A percentile compares a stretch with the other conserved stretches of the same genome.
These are phyloP conservation scores for Pythium rishiriense DNA, from an alignment of 352 stramenopile genomes.

Conservation along the genomic window DNA sequence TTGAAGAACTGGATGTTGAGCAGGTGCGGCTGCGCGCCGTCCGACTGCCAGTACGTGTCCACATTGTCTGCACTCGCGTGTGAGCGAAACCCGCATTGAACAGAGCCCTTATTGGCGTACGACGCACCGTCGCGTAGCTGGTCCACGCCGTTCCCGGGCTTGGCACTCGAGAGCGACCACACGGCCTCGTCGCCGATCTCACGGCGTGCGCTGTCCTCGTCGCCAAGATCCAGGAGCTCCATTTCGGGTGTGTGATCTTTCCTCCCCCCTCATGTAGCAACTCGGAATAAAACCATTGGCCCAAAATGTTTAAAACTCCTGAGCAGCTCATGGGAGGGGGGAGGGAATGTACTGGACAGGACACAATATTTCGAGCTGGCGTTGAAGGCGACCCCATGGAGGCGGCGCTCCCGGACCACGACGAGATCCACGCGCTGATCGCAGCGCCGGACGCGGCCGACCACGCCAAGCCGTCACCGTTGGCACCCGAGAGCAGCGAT, in stretches of 20 bases:
- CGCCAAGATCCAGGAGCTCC: constrained; percentile 2
- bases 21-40: constrained; percentile 93
- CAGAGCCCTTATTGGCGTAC: no score
- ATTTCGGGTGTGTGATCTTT: constrained; percentile 6
- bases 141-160: constrained; percentile 97
- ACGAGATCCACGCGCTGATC: constrained; percentile 26
- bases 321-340: neutral
- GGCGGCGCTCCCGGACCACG: constrained; percentile 14
- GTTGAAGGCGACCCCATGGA: constrained; percentile 29
- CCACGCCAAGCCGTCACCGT: neutral
- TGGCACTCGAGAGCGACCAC: constrained; percentile 96
- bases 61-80: constrained; percentile 83
- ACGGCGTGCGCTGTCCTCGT: constrained; percentile 30
- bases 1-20: constrained; percentile 98
- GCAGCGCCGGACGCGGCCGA: neutral
- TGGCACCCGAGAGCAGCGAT: neutral
- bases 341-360: constrained; percentile 30
- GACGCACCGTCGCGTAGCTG: constrained; percentile 93
- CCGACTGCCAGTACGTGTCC: constrained; percentile 98
- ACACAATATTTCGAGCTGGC: constrained; percentile 30
- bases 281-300: constrained; percentile 5
- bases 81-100: no score
- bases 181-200: constrained; percentile 89
- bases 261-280: constrained; percentile 14
- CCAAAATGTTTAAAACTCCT: constrained; percentile 24